Evolutionary conservation across 495 filamentous ascomycete genomes (phyloP).

Genomic region (Articulospora tetracladia): DNA sequence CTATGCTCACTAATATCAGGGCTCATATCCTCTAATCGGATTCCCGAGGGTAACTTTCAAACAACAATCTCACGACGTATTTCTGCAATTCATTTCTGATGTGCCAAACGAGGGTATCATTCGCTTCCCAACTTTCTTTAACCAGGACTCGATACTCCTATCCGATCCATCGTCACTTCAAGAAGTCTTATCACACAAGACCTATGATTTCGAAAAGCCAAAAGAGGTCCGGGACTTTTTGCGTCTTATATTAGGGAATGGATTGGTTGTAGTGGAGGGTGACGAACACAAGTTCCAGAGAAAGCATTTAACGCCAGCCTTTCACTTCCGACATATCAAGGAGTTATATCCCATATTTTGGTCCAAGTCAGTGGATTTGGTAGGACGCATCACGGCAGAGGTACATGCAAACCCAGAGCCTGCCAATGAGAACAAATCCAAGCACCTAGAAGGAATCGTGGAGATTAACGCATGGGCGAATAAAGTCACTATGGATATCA

Average conservation of each 20-base stretch:
- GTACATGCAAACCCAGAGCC: conserved; percentile 13
- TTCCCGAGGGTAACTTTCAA: conserved; percentile 21
- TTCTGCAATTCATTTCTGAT: conserved; percentile 41
- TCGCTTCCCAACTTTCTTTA: conserved; percentile 63
- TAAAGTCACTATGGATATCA: conserved; percentile 80
- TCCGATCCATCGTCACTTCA: conserved; percentile 59
- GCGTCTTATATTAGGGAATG: conserved; percentile 64
- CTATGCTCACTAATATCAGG: conserved; percentile 35
- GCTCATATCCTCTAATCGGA: conserved; percentile 2
- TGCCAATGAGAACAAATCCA: background rate
- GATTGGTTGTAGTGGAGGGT: conserved; percentile 77
- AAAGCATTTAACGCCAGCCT: conserved; percentile 76
- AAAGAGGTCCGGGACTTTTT: conserved; percentile 47
- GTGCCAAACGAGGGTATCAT: conserved; percentile 83
- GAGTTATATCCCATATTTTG: conserved; percentile 84
- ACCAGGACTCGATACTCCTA: conserved; percentile 63
- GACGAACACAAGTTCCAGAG: conserved; percentile 81
- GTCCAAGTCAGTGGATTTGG: conserved; percentile 51
- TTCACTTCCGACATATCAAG: conserved; percentile 79
- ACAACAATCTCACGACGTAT: conserved; percentile 27
- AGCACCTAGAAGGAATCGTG: conserved; percentile 46
- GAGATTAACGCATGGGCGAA: conserved; percentile 67
- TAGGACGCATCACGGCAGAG: conserved; percentile 36
- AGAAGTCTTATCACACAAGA: conserved; percentile 65
- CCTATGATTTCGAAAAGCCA: conserved; percentile 80